Percentiles rank a stretch among this genome's conserved stretches.
Evolutionary conservation across 208 protist genomes (phyloP).

Genomic region (Acanthamoeba comandoni): DNA sequence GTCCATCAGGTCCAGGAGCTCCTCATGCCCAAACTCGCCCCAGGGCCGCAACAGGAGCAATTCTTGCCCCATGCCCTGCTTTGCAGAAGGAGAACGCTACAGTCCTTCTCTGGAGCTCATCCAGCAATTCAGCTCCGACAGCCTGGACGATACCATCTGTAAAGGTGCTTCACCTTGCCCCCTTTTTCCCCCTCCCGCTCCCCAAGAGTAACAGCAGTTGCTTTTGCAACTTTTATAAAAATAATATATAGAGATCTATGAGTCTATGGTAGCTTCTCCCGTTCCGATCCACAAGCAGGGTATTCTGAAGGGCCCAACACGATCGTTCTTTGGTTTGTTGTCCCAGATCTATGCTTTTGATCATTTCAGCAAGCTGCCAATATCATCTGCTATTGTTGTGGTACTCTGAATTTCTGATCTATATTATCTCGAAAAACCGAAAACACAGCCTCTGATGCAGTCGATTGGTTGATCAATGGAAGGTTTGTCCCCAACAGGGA

Average conservation of each 20-base stretch:
- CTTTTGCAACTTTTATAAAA: not conserved
- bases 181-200: not conserved
- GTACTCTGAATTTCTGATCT: not conserved
- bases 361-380: not conserved
- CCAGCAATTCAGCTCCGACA: not conserved
- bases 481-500: not conserved
- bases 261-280: conserved; percentile 8
- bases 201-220: not conserved
- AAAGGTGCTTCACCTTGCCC: conserved; percentile 1
- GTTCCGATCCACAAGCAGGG: no score
- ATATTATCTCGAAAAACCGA: not conserved
- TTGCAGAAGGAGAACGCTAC: conserved; percentile 6
- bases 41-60: conserved; percentile 7
- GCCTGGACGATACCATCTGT: conserved; percentile 50
- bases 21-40: conserved; percentile 7
- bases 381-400: not conserved
- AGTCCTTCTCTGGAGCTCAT: no score
- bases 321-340: conserved; percentile 23
- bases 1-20: not conserved
- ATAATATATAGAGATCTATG: conserved; percentile 33
- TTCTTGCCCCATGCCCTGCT: conserved; percentile 42
- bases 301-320: not conserved
- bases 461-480: conserved; percentile 36
- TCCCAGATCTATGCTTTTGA: not conserved
- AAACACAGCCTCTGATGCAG: conserved; percentile 36